Base-by-base conservation (phyloP, 108 stramenopile species). In the Pseudonitzschia delicatissima region DNA sequence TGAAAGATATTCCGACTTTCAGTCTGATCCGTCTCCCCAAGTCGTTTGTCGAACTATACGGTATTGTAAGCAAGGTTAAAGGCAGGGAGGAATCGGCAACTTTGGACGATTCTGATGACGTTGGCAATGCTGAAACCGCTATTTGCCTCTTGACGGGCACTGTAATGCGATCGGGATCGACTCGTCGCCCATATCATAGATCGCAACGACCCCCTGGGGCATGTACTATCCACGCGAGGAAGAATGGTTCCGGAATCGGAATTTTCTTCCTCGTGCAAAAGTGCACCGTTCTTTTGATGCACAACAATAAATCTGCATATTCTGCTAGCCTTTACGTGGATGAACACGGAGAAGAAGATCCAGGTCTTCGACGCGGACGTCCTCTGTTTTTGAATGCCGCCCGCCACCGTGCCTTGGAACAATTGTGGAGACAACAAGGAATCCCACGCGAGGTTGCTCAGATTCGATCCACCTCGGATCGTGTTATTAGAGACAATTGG, bases 281-380 rank as follows among this genome's bases (percentile, higher is more conserved):
- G 72, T 93, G 92, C 65, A 90, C 91, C 11, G 88, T 96, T 0
- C 89, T 96, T 31, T 78, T 96, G 45, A 91, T 96, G 80, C 87
- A 91, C 77, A 94, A 94, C 72, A 87, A 92, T 72, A 95, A 95
- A 45, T 89, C 94, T 25, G 93, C 94, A 8, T 96, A 96, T 63
- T 95, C 86, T 52, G 78, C 83, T 15, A 94, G 92, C 72, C 68
- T 95, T 15, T 96, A 94, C 65, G 91, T 96, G 28, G 96, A 96
- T 69, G 86, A 92, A 60, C 85, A 96, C 51, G 96, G 96, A 11
- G 96, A 96, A 79, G 96, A 96, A 74, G 93, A 96, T 73, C 87
- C 87, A 28, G 85, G 89, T 7, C 80, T 96, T 2, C 70, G 86
- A 8, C 74, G 93, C 29, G 91, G 95, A 33, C 80, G 91, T 1